phyloP scores from a whole-genome alignment of 2,329 filamentous ascomycete genomes.

The Aspergillus aculeatus region DNA sequence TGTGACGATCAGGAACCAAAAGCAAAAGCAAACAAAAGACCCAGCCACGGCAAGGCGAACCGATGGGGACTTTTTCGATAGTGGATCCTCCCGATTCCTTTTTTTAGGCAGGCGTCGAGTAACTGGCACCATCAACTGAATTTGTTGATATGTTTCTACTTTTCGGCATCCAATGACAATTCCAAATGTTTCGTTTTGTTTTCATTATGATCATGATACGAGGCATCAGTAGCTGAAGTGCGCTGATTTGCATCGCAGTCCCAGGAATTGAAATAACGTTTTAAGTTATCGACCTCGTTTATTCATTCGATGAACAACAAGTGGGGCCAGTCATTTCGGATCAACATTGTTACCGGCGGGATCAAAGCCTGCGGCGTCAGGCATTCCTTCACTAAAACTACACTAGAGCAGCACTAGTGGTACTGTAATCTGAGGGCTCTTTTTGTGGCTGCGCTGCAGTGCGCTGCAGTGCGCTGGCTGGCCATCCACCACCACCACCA shows the following conservation, averaged over 20 bases:
- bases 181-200: too few species aligned
- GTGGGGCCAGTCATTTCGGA: constrained; percentile 29
- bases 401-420: background rate
- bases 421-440: constrained; percentile 2
- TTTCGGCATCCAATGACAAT: too few species aligned
- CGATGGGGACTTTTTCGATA: constrained; percentile 1
- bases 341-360: constrained; percentile 26
- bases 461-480: background rate
- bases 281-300: background rate
- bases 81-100: constrained; percentile 9
- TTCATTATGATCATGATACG: too few species aligned
- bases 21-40: too few species aligned
- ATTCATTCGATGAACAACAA: background rate
- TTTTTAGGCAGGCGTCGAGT: constrained; percentile 17
- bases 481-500: background rate
- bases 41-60: background rate
- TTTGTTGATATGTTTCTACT: background rate
- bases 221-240: too few species aligned
- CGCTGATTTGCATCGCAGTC: too few species aligned
- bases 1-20: background rate
- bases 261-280: background rate
- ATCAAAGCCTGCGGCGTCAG: constrained; percentile 1
- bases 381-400: background rate
- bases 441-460: constrained; percentile 4
- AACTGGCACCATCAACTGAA: background rate